Percentiles rank a stretch among this genome's conserved stretches.
These are phyloP conservation scores for Fusarium tuaranense DNA, from an alignment of 2,329 filamentous ascomycete genomes.

Conservation along the genomic window DNA sequence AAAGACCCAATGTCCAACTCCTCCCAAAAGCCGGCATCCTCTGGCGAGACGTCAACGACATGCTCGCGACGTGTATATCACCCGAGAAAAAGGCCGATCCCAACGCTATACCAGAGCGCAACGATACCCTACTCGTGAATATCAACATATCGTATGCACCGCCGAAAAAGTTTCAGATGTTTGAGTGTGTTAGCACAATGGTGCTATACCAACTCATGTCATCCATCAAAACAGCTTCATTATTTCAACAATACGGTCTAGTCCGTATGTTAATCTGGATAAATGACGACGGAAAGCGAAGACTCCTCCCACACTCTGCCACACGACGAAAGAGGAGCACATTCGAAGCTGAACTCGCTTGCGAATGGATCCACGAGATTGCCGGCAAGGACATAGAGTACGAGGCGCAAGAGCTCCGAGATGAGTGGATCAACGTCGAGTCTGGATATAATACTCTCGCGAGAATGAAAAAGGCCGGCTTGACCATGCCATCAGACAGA, in stretches of 20 bases:
- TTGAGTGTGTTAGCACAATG: slow-evolving; percentile 68
- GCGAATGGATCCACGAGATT: slow-evolving; percentile 70
- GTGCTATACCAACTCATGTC: slow-evolving; percentile 72
- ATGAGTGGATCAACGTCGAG: slow-evolving; percentile 60
- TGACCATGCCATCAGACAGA: slow-evolving; percentile 60
- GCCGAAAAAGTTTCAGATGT: slow-evolving; percentile 61
- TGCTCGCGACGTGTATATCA: slow-evolving; percentile 63
- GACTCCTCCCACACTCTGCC: slow-evolving; percentile 71
- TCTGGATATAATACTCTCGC: slow-evolving; percentile 54
- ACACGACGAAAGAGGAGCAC: slow-evolving; percentile 66
- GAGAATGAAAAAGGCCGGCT: slow-evolving; percentile 59
- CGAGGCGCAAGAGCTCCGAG: slow-evolving; percentile 54
- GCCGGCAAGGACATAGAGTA: slow-evolving; percentile 54
- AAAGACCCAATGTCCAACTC: slow-evolving; percentile 61
- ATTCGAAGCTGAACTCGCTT: slow-evolving; percentile 71
- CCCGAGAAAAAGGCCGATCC: slow-evolving; percentile 54
- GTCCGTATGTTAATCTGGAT: slow-evolving; percentile 84
- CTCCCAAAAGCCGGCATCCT: slow-evolving; percentile 69
- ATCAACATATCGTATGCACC: slow-evolving; percentile 72
- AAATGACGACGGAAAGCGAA: slow-evolving; percentile 68
- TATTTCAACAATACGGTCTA: slow-evolving; percentile 81
- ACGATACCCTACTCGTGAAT: slow-evolving; percentile 80
- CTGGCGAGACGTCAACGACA: slow-evolving; percentile 67
- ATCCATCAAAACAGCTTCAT: slow-evolving; percentile 66
- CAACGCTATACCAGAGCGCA: slow-evolving; percentile 62